Percentiles rank a stretch among this genome's conserved stretches.
Conservation (phyloP, 768 basidiomycete genomes). For the Lyophyllum semitale region DNA sequence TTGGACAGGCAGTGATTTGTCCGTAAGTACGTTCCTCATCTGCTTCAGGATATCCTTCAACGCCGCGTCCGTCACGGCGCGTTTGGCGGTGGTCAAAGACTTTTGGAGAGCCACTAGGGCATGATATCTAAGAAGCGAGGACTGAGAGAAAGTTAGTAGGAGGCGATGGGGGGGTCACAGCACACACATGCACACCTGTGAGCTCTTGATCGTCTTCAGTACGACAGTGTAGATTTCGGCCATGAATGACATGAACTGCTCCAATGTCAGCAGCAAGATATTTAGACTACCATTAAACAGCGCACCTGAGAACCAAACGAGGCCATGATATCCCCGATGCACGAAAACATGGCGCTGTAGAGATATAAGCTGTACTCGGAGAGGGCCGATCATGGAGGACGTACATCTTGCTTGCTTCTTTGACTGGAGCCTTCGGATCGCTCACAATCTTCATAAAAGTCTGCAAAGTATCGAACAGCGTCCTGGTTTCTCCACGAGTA, state of each 20-base stretch:
- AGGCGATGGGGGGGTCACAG: neutral
- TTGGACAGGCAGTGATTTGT: conserved; percentile 85
- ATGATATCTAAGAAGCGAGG: conserved; percentile 80
- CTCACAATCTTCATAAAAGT: conserved; percentile 71
- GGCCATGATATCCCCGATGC: conserved; percentile 88
- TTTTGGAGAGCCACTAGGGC: conserved; percentile 80
- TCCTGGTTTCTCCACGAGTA: conserved; percentile 77
- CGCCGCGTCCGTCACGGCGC: conserved; percentile 78
- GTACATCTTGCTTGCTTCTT: conserved; percentile 68
- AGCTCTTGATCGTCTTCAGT: conserved; percentile 71
- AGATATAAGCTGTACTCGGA: conserved; percentile 9
- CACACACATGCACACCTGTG: conserved; percentile 59
- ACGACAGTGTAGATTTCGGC: conserved; percentile 73
- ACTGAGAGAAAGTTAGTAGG: conserved; percentile 40
- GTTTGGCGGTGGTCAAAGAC: conserved; percentile 76
- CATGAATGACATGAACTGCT: conserved; percentile 94
- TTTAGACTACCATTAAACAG: neutral
- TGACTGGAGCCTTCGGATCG: conserved; percentile 69
- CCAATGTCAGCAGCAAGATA: neutral
- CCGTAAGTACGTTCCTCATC: conserved; percentile 70
- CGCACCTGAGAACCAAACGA: conserved; percentile 82
- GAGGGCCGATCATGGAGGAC: conserved; percentile 22
- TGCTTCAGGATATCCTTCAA: conserved; percentile 85
- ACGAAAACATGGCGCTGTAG: conserved; percentile 77
- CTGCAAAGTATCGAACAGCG: conserved; percentile 86